A percentile compares a stretch with the other conserved stretches of the same genome.
These are phyloP conservation scores for Adansonia gregorii DNA, from an alignment of 441 rosid species.

Conservation along the genomic window DNA sequence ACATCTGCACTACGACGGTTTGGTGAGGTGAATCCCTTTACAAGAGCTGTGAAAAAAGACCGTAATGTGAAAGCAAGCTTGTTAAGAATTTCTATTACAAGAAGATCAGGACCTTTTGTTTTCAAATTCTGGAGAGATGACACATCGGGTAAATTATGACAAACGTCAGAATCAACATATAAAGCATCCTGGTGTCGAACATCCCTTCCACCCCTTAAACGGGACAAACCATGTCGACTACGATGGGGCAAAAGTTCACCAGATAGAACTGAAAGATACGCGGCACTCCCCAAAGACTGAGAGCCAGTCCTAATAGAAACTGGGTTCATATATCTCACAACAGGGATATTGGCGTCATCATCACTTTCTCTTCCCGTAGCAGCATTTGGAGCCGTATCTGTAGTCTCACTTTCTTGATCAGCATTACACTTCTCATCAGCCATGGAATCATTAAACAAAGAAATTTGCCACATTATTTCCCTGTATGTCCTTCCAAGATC, in stretches of 20 bases:
- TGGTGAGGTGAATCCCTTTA: slow-evolving; percentile 88
- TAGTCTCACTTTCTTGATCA: slow-evolving; percentile 62
- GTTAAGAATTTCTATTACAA: slow-evolving; percentile 69
- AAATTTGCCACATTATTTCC: slow-evolving; percentile 87
- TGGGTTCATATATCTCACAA: slow-evolving; percentile 77
- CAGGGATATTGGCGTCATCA: slow-evolving; percentile 74
- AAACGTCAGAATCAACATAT: slow-evolving; percentile 68
- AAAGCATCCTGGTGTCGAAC: slow-evolving; percentile 83
- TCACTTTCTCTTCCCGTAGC: slow-evolving; percentile 84
- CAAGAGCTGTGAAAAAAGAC: slow-evolving; percentile 82
- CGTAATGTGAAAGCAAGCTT: slow-evolving; percentile 78
- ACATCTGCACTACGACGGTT: slow-evolving; percentile 94
- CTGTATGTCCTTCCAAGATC: slow-evolving; percentile 77
- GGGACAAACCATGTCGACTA: slow-evolving; percentile 83
- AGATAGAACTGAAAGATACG: slow-evolving; percentile 72
- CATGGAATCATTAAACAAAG: slow-evolving; percentile 73
- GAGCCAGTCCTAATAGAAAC: slow-evolving; percentile 74
- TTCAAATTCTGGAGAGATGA: slow-evolving; percentile 66
- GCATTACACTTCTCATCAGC: slow-evolving; percentile 64
- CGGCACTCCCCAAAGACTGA: slow-evolving; percentile 81
- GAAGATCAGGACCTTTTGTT: slow-evolving; percentile 80
- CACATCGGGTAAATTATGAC: slow-evolving; percentile 57
- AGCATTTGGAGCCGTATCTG: slow-evolving; percentile 58
- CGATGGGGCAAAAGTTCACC: slow-evolving; percentile 82
- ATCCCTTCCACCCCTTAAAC: slow-evolving; percentile 89